A percentile compares a stretch with the other conserved stretches of the same genome.
Conservation (phyloP, 345 rosid species). For the Crucihimalaya himalaica region DNA sequence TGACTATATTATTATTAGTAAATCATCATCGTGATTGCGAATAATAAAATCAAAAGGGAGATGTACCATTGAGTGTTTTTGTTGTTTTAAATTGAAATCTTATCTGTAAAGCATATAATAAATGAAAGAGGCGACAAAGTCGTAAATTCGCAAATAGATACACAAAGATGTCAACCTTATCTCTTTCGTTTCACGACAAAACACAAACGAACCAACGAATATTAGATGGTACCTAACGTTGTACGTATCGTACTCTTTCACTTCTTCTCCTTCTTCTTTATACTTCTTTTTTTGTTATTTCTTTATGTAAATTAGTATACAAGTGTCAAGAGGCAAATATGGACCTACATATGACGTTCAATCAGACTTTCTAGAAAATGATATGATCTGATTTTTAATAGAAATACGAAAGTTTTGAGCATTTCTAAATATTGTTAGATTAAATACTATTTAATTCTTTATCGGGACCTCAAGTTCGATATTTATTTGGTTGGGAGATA, state of each 20-base stretch:
- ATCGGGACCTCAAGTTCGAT: no score
- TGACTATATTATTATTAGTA: background rate
- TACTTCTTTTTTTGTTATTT: background rate
- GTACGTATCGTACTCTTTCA: constrained; percentile 42
- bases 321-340: background rate
- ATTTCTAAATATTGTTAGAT: background rate
- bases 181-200: constrained; percentile 28
- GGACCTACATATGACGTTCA: background rate
- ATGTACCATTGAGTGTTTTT: constrained; percentile 22
- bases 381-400: background rate
- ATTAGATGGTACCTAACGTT: constrained; percentile 30
- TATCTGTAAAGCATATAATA: constrained; percentile 32
- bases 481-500: no score
- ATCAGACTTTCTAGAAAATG: background rate
- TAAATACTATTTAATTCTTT: background rate
- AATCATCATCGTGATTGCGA: constrained; percentile 22
- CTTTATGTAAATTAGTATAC: background rate
- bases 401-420: background rate
- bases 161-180: constrained; percentile 31
- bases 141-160: constrained; percentile 17
- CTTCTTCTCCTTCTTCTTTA: background rate
- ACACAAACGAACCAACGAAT: constrained; percentile 27
- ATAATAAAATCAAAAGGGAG: background rate
- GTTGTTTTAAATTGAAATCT: constrained; percentile 25
- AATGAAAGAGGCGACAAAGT: constrained; percentile 18